Base-by-base conservation (phyloP, 805 yeast species). In the Ogataea nitratoaversa region DNA sequence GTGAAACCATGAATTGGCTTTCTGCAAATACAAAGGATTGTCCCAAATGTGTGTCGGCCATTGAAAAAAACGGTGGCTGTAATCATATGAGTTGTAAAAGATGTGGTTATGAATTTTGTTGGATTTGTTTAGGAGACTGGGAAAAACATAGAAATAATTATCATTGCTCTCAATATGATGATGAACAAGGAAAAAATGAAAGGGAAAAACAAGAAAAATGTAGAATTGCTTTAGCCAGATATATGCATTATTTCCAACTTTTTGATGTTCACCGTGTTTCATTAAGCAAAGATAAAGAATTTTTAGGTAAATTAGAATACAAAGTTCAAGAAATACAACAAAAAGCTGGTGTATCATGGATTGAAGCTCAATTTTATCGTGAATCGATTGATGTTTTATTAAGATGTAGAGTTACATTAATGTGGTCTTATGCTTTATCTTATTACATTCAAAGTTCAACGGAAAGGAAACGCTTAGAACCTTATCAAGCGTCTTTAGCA, bases 11-110 rank as follows among this genome's bases (percentile, higher is more conserved):
- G 2, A 78, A 82, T 53, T 93, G 98, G 97, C 80, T 93, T 19
- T 71, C 78, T 3, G 79, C 84, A 3, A 82, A 91, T 59, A 88
- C 99, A 1, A 82, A 87, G 50, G 75, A 76, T 33, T 93, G 99
- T 60, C 95, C 96, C 0, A 76, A 77, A 54, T 93, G 99, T 66
- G 66, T 67, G 8, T 67, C 88, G 1, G 68, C 79, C 22, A 93
- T 91, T 47, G 97, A 93, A 57, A 89, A 91, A 54, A 84, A 84
- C 57, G 98, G 97, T 18, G 99, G 99, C 0, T 93, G 99, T 65
- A 91, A 91, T 62, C 99, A 93, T 63, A 91, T 93, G 96, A 74
- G 79, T 1, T 93, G 99, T 60, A 68, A 76, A 3, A 81, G 78
- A 43, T 93, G 99, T 60, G 56, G 60, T 11, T 63, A 76, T 58